Evolutionary conservation across 2,329 filamentous ascomycete genomes (phyloP).

Genomic region (Neonectria magnoliae): DNA sequence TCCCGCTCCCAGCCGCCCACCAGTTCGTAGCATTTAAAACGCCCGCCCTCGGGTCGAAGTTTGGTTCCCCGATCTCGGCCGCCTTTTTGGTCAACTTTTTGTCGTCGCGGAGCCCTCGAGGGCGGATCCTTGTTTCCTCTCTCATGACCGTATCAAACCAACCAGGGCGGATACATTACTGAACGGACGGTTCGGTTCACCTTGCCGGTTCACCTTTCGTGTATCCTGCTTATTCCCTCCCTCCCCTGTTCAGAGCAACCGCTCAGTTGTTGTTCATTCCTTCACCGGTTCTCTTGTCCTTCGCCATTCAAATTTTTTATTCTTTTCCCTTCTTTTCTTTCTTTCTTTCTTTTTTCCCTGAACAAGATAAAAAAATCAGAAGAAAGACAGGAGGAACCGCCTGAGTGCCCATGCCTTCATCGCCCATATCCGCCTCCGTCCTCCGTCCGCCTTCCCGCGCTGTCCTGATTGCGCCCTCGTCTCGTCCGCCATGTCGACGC

Average conservation of each 20-base stretch:
- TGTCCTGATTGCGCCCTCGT: not conserved
- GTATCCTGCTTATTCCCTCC: not conserved
- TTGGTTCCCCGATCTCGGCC: not conserved
- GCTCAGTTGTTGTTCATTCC: not conserved
- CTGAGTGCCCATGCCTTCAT: slow-evolving; percentile 14
- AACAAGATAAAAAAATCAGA: not conserved
- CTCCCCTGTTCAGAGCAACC: not conserved
- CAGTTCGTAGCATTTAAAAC: not conserved
- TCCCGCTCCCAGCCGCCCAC: slow-evolving; percentile 14
- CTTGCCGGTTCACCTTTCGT: not conserved
- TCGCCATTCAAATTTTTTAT: too few species aligned
- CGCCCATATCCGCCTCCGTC: not conserved
- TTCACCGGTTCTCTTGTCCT: not conserved
- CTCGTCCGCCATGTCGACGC: not conserved
- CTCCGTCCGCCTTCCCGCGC: not conserved
- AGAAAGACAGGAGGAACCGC: not conserved
- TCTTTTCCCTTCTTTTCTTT: not conserved
- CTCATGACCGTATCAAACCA: slow-evolving; percentile 15
- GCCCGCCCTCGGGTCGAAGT: too few species aligned
- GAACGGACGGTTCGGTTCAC: not conserved
- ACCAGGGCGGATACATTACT: slow-evolving; percentile 32
- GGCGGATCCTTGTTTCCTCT: not conserved
- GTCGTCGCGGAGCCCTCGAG: not conserved
- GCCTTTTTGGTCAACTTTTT: not conserved
- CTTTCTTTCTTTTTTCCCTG: not conserved